Conservation (phyloP, 176 grass and related monocot species). For the Panicum miliaceum region DNA sequence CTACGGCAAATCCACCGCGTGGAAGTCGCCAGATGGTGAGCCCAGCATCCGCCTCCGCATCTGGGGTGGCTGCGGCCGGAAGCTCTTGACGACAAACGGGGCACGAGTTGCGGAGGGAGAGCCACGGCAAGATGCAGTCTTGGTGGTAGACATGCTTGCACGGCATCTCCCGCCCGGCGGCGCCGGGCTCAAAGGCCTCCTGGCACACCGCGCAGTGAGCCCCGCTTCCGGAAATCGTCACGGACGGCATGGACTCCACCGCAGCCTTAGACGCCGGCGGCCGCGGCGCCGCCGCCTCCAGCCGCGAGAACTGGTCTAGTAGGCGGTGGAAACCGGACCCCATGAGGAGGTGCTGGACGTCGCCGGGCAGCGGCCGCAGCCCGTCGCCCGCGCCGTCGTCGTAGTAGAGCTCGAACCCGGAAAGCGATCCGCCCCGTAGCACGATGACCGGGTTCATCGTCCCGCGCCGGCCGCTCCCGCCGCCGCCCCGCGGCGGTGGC, state of each 20-base stretch:
- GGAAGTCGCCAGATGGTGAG: constrained; percentile 85
- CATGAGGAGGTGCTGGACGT: constrained; percentile 74
- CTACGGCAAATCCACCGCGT: constrained; percentile 66
- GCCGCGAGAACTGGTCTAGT: constrained; percentile 68
- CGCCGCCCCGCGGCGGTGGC: constrained; percentile 48
- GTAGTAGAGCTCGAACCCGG: constrained; percentile 78
- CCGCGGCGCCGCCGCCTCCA: constrained; percentile 59
- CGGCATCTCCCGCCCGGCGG: constrained; percentile 84
- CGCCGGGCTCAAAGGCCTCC: constrained; percentile 81
- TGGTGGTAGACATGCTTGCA: constrained; percentile 99
- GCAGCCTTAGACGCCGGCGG: constrained; percentile 79
- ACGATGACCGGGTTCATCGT: constrained; percentile 82
- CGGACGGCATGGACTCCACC: constrained; percentile 68
- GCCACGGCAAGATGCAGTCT: constrained; percentile 96
- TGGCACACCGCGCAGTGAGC: constrained; percentile 85
- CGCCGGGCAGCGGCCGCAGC: constrained; percentile 64
- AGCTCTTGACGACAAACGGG: constrained; percentile 87
- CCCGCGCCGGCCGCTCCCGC: constrained; percentile 56
- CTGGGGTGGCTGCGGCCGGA: constrained; percentile 34
- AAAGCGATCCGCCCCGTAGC: constrained; percentile 60
- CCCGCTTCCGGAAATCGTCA: constrained; percentile 41
- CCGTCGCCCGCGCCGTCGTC: constrained; percentile 73
- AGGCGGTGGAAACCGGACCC: constrained; percentile 74
- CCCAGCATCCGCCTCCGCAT: constrained; percentile 49
- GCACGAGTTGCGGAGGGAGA: constrained; percentile 95